Conservation (phyloP, 805 yeast species). For the fission yeast (Schizosaccharomyces pombe) region ASM294v3 CU329670.1:542001-542500, state of each 20-base stretch:
- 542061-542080: slow-evolving; percentile 8
- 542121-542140: background rate
- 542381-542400: background rate
- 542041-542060: slow-evolving; percentile 10
- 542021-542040: background rate
- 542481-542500: slow-evolving; percentile 9
- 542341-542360: background rate
- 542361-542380: background rate
- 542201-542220: slow-evolving; percentile 4
- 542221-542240: slow-evolving; percentile 10
- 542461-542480: slow-evolving; percentile 5
- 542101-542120: slow-evolving; percentile 8
- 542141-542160: slow-evolving; percentile 7
- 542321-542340: background rate
- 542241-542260: slow-evolving; percentile 12
- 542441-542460: slow-evolving; percentile 6
- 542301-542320: slow-evolving; percentile 9
- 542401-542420: slow-evolving; percentile 6
- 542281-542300: slow-evolving; percentile 9
- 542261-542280: slow-evolving; percentile 9
- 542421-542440: slow-evolving; percentile 5
- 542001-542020: too few relatives aligned
- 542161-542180: slow-evolving; percentile 7
- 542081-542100: slow-evolving; percentile 8
- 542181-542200: slow-evolving; percentile 7